These are phyloP conservation scores for Chamaecrista fasciculata DNA, from an alignment of 306 rosid species.

Conservation along the genomic window DNA sequence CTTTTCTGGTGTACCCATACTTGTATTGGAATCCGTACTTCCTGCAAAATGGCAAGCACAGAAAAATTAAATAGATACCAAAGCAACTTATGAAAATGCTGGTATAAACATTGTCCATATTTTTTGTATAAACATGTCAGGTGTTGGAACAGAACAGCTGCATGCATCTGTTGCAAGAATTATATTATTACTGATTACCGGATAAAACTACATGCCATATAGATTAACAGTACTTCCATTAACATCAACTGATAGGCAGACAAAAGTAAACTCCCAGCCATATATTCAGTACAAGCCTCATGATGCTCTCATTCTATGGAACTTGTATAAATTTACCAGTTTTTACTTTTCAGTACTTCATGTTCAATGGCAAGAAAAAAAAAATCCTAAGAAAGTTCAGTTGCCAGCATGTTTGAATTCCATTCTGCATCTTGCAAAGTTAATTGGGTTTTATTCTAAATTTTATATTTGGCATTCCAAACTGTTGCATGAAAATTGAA, in stretches of 20 bases:
- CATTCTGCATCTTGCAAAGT: neutral
- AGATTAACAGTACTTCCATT: neutral
- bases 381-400: neutral
- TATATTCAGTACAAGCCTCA: neutral
- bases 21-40: slow-evolving; percentile 85
- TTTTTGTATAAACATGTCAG: neutral
- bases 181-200: neutral
- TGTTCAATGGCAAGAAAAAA: neutral
- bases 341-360: neutral
- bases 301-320: neutral
- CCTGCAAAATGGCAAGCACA: slow-evolving; percentile 53
- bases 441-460: neutral
- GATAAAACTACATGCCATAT: neutral
- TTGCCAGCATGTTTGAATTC: neutral
- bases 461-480: neutral
- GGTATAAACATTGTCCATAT: neutral
- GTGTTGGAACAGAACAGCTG: neutral
- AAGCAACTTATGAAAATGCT: neutral
- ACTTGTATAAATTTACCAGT: neutral
- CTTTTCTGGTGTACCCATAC: slow-evolving; percentile 89
- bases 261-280: neutral
- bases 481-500: neutral
- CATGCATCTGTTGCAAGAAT: neutral
- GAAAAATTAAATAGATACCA: slow-evolving; percentile 9
- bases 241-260: neutral